Conservation (phyloP, 495 filamentous ascomycete genomes). For the Podospora sp. region DNA sequence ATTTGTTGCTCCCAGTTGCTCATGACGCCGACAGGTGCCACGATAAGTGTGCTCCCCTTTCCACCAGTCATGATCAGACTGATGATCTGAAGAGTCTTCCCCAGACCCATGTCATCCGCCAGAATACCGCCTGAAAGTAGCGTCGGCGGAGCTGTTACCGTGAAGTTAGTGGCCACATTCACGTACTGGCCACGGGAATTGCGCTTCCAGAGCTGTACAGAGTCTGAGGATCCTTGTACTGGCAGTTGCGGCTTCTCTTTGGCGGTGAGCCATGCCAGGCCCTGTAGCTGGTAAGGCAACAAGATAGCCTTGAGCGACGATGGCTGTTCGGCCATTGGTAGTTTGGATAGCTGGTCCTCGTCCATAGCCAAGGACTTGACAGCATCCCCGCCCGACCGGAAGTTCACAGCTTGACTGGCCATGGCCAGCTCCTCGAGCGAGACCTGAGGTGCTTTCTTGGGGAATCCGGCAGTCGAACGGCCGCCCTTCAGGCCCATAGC, state of each 20-base stretch:
- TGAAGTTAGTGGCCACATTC: slow-evolving; percentile 79
- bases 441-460: slow-evolving; percentile 37
- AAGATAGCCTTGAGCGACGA: slow-evolving; percentile 62
- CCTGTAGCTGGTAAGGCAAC: slow-evolving; percentile 83
- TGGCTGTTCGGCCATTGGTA: slow-evolving; percentile 76
- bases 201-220: slow-evolving; percentile 82
- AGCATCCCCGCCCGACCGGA: slow-evolving; percentile 63
- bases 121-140: slow-evolving; percentile 83
- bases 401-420: slow-evolving; percentile 63
- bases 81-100: slow-evolving; percentile 90
- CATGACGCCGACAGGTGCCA: slow-evolving; percentile 86
- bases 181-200: slow-evolving; percentile 55
- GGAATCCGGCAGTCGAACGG: slow-evolving; percentile 38
- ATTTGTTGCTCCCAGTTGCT: slow-evolving; percentile 91
- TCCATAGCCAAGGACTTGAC: slow-evolving; percentile 68
- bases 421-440: slow-evolving; percentile 65
- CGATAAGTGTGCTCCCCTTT: slow-evolving; percentile 70
- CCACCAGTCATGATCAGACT: slow-evolving; percentile 70
- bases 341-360: slow-evolving; percentile 68
- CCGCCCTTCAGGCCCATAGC: slow-evolving; percentile 39
- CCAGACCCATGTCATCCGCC: slow-evolving; percentile 93
- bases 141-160: slow-evolving; percentile 55
- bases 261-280: slow-evolving; percentile 78
- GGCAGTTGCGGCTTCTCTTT: slow-evolving; percentile 75
- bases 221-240: slow-evolving; percentile 57